Conservation (phyloP, 257 asterid genomes). For the Solanum piurae region DNA sequence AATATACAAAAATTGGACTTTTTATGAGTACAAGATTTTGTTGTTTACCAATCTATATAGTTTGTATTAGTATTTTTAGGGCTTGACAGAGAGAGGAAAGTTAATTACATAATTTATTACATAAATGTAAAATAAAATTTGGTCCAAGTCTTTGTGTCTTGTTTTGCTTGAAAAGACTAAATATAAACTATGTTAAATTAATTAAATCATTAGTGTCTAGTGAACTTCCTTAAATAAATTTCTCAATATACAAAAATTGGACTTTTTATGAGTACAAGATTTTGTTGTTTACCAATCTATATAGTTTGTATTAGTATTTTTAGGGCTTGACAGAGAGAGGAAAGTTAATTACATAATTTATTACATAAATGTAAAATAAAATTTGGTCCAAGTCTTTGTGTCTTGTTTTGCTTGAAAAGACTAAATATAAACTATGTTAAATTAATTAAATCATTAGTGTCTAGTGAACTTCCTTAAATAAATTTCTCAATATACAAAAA, state of each 20-base stretch:
- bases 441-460: background rate
- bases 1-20: background rate
- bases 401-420: background rate
- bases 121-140: background rate
- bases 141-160: background rate
- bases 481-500: background rate
- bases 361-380: background rate
- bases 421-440: background rate
- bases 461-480: background rate
- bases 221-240: background rate
- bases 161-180: background rate
- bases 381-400: background rate
- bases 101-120: background rate
- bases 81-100: background rate
- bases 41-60: background rate
- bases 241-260: background rate
- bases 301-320: background rate
- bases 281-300: background rate
- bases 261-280: background rate
- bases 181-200: background rate
- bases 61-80: background rate
- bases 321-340: background rate
- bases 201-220: background rate
- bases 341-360: background rate
- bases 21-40: background rate